Percentiles rank a stretch among this genome's conserved stretches.
These are phyloP conservation scores for Carpinus fangiana DNA, from an alignment of 306 rosid species.

Conservation along the genomic window DNA sequence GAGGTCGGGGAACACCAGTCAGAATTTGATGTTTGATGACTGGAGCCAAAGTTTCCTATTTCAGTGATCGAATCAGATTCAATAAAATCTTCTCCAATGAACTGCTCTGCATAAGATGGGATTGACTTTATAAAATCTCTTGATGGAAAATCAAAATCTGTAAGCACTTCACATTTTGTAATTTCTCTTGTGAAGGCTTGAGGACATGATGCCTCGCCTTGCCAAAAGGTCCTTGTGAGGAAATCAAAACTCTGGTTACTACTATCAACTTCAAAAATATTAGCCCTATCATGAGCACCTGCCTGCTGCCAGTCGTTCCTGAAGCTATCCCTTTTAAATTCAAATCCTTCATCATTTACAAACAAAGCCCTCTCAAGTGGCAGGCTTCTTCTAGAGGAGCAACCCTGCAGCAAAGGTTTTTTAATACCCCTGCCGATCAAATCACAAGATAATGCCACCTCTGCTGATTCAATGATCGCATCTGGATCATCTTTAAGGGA, in stretches of 20 bases:
- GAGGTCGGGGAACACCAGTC: slow-evolving; percentile 36
- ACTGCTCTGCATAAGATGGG: slow-evolving; percentile 19
- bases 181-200: slow-evolving; percentile 33
- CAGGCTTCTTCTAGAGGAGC: slow-evolving; percentile 46
- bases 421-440: slow-evolving; percentile 34
- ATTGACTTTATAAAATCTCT: slow-evolving; percentile 28
- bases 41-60: slow-evolving; percentile 32
- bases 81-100: slow-evolving; percentile 35
- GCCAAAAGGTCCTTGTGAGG: slow-evolving; percentile 29
- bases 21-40: slow-evolving; percentile 34
- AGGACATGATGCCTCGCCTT: slow-evolving; percentile 27
- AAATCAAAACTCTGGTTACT: slow-evolving; percentile 24
- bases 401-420: slow-evolving; percentile 59
- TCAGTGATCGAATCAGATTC: slow-evolving; percentile 34
- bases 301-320: slow-evolving; percentile 39
- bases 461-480: slow-evolving; percentile 36
- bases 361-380: slow-evolving; percentile 43
- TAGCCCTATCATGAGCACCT: slow-evolving; percentile 27
- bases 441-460: slow-evolving; percentile 33
- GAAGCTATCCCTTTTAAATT: slow-evolving; percentile 41
- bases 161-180: slow-evolving; percentile 31
- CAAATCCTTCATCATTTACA: slow-evolving; percentile 35
- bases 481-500: slow-evolving; percentile 36
- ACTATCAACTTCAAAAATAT: slow-evolving; percentile 22
- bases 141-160: slow-evolving; percentile 39